Percentiles rank a stretch among this genome's conserved stretches.
These are phyloP conservation scores for Cephaloascus albidus DNA, from an alignment of 805 yeast genomes.

Conservation along the genomic window DNA sequence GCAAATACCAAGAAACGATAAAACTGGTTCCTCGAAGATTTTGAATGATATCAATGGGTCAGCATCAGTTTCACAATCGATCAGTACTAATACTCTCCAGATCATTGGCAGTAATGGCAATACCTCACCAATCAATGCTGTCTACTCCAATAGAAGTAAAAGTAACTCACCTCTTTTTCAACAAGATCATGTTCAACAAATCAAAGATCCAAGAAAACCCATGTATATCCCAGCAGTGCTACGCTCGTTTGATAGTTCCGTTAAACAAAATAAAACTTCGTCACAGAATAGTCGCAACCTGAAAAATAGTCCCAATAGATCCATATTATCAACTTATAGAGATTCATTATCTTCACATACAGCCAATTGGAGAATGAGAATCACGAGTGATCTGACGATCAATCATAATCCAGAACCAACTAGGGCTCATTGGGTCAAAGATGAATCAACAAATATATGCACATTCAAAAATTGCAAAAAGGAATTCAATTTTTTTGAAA, in stretches of 20 bases:
- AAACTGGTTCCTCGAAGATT: constrained; percentile 1
- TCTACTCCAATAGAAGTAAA: constrained; percentile 9
- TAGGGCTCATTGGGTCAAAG: constrained; percentile 66
- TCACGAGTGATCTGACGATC: constrained; percentile 17
- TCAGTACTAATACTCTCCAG: neutral
- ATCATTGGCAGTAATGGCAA: neutral
- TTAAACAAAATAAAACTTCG: constrained; percentile 10
- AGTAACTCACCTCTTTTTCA: constrained; percentile 17
- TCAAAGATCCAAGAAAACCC: constrained; percentile 77
- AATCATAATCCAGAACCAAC: constrained; percentile 33
- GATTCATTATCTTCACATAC: constrained; percentile 10
- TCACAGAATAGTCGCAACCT: constrained; percentile 5
- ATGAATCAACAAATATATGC: constrained; percentile 56
- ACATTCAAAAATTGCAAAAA: constrained; percentile 45
- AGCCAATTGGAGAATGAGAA: constrained; percentile 12
- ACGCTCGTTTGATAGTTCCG: constrained; percentile 22
- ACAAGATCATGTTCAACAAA: constrained; percentile 45
- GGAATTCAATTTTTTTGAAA: constrained; percentile 66
- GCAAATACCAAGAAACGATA: constrained; percentile 4
- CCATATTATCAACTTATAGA: neutral
- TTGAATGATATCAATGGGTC: neutral
- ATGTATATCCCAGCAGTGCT: constrained; percentile 87
- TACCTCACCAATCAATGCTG: constrained; percentile 2
- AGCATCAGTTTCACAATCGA: neutral
- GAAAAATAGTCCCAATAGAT: neutral